These are phyloP conservation scores for Candida sp. DNA, from an alignment of 1,139 yeast species.

Conservation along the genomic window DNA sequence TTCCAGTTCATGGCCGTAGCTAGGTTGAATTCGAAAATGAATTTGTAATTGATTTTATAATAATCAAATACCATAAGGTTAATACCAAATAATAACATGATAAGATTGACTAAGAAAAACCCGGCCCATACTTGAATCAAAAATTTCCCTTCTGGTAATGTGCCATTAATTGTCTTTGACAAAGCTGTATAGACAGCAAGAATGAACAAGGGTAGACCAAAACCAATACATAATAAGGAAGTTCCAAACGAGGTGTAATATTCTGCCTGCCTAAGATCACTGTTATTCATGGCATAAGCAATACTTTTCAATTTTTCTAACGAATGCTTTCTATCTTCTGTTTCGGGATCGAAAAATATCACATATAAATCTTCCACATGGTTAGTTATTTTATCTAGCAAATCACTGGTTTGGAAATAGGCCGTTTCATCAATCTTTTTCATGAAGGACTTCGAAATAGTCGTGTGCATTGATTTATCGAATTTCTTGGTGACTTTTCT, in stretches of 20 bases:
- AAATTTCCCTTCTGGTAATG: slow-evolving; percentile 51
- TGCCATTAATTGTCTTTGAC: slow-evolving; percentile 29
- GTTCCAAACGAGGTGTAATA: slow-evolving; percentile 46
- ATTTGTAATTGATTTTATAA: slow-evolving; percentile 81
- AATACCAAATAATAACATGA: slow-evolving; percentile 60
- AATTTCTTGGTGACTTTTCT: slow-evolving; percentile 86
- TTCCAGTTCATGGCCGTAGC: slow-evolving; percentile 64
- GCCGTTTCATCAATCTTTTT: slow-evolving; percentile 49
- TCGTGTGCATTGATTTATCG: slow-evolving; percentile 65
- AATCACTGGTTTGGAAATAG: slow-evolving; percentile 63
- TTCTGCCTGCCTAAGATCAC: slow-evolving; percentile 23
- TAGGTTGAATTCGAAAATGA: slow-evolving; percentile 85
- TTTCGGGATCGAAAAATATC: slow-evolving; percentile 55
- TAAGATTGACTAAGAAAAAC: slow-evolving; percentile 61
- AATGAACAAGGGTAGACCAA: slow-evolving; percentile 61
- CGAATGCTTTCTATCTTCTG: slow-evolving; percentile 71
- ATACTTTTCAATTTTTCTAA: slow-evolving; percentile 64
- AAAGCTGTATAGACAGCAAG: slow-evolving; percentile 53
- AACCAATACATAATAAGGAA: slow-evolving; percentile 68
- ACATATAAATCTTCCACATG: slow-evolving; percentile 71
- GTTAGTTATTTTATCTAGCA: slow-evolving; percentile 56
- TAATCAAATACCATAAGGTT: slow-evolving; percentile 72
- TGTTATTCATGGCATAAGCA: slow-evolving; percentile 37
- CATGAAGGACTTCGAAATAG: slow-evolving; percentile 54
- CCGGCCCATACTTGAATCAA: slow-evolving; percentile 93